phyloP scores from a whole-genome alignment of 192 early-diverging fungal genomes.

The Umbelopsis isabellina region DNA sequence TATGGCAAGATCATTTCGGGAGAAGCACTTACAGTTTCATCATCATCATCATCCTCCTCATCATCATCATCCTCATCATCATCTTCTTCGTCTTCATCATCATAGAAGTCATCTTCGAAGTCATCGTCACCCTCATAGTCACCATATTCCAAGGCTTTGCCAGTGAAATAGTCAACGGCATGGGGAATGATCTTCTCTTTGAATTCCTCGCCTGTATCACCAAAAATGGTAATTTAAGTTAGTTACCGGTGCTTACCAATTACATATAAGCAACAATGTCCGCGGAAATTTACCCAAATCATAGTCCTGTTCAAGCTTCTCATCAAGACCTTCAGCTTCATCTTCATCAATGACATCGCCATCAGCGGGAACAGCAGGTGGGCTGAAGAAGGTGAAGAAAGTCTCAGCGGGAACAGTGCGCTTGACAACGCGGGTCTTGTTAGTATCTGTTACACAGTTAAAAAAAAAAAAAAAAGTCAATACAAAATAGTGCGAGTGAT shows the following conservation, averaged over 20 bases:
- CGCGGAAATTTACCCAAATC: constrained; percentile 67
- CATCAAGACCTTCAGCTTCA: constrained; percentile 78
- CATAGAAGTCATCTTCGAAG: constrained; percentile 57
- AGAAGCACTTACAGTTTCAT: constrained; percentile 53
- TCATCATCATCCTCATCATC: constrained; percentile 60
- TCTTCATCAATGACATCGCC: constrained; percentile 77
- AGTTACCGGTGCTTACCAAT: constrained; percentile 23
- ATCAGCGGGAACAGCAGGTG: constrained; percentile 76
- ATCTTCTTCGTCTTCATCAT: constrained; percentile 60
- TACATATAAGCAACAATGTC: background rate
- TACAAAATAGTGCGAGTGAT: background rate
- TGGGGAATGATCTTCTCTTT: constrained; percentile 97
- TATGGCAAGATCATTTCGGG: no score
- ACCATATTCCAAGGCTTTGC: constrained; percentile 91
- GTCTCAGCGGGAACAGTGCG: constrained; percentile 94
- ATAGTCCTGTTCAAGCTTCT: constrained; percentile 91
- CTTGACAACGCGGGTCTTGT: constrained; percentile 98
- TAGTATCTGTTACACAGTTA: constrained; percentile 64
- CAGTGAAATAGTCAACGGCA: constrained; percentile 99
- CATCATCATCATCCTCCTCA: constrained; percentile 70
- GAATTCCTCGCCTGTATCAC: constrained; percentile 75
- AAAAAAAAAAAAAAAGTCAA: background rate
- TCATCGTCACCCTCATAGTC: constrained; percentile 61
- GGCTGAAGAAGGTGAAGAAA: constrained; percentile 97
- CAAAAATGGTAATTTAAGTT: background rate